A percentile compares a stretch with the other conserved stretches of the same genome.
phyloP scores from a whole-genome alignment of 768 basidiomycete species.

The Vararia minispora region DNA sequence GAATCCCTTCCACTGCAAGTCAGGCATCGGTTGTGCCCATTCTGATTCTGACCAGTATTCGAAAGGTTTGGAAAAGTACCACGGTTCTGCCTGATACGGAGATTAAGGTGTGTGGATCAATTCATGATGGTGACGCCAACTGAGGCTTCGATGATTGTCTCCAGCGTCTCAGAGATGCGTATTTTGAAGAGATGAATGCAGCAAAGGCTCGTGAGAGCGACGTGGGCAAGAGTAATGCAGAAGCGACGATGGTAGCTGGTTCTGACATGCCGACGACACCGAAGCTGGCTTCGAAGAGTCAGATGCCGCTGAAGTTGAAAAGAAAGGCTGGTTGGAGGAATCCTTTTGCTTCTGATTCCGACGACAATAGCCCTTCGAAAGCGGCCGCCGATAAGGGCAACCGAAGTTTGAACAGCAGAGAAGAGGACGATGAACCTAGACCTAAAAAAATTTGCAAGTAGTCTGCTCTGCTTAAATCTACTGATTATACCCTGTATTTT shows the following conservation, averaged over 20 bases:
- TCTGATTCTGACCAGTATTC: constrained; percentile 3
- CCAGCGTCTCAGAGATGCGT: constrained; percentile 55
- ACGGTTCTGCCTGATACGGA: constrained; percentile 48
- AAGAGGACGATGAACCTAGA: neutral
- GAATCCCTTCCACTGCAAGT: constrained; percentile 57
- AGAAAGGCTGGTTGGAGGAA: constrained; percentile 30
- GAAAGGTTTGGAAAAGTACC: constrained; percentile 61
- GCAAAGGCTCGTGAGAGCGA: constrained; percentile 19
- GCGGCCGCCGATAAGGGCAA: neutral
- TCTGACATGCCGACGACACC: constrained; percentile 5
- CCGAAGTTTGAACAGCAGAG: neutral
- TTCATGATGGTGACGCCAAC: neutral
- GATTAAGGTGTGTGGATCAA: constrained; percentile 38
- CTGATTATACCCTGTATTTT: no score
- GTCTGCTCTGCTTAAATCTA: no score
- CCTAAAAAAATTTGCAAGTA: constrained; percentile 2
- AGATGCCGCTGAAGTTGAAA: constrained; percentile 31
- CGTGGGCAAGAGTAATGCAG: constrained; percentile 14
- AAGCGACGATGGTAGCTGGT: constrained; percentile 9
- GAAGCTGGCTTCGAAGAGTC: neutral
- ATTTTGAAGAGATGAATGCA: constrained; percentile 35
- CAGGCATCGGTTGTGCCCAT: neutral
- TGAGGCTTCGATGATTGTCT: neutral
- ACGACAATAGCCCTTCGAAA: constrained; percentile 9
- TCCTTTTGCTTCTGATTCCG: constrained; percentile 49